Evolutionary conservation across 2,329 filamentous ascomycete species (phyloP).

Genomic region (Penicillium sp.): DNA sequence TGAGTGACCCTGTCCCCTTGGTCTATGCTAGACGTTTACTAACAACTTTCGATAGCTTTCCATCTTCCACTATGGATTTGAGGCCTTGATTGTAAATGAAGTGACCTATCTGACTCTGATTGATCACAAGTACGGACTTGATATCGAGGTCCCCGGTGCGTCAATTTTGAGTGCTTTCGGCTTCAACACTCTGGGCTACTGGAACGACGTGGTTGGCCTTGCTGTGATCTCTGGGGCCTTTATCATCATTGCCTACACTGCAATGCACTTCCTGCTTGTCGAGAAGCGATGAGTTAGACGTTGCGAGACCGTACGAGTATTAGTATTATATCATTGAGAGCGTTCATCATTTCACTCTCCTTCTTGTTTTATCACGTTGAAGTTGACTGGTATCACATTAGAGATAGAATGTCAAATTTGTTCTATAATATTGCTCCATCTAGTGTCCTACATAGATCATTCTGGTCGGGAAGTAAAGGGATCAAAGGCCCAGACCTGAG

Average conservation of each 20-base stretch:
- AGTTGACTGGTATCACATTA: constrained; percentile 1
- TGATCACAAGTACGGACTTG: constrained; percentile 92
- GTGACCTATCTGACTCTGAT: constrained; percentile 85
- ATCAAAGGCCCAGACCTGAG: background rate
- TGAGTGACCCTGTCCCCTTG: constrained; percentile 44
- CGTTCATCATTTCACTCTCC: background rate
- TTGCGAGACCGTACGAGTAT: background rate
- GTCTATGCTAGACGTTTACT: constrained; percentile 21
- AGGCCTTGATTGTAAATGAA: constrained; percentile 95
- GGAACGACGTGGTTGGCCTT: constrained; percentile 79
- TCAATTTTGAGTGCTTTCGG: constrained; percentile 94
- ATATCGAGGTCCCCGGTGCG: constrained; percentile 93
- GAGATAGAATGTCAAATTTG: background rate
- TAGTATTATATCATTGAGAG: background rate
- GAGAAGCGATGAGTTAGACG: constrained; percentile 69
- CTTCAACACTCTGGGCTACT: constrained; percentile 84
- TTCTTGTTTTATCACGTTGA: background rate
- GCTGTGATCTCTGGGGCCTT: constrained; percentile 81
- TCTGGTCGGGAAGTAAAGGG: background rate
- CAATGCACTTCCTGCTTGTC: constrained; percentile 91
- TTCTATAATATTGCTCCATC: background rate
- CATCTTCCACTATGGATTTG: constrained; percentile 98
- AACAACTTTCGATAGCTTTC: constrained; percentile 60
- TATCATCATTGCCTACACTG: constrained; percentile 81
- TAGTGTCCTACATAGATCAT: background rate